These are phyloP conservation scores for Erysiphe neolycopersici DNA, from an alignment of 2,329 filamentous ascomycete species.

Conservation along the genomic window DNA sequence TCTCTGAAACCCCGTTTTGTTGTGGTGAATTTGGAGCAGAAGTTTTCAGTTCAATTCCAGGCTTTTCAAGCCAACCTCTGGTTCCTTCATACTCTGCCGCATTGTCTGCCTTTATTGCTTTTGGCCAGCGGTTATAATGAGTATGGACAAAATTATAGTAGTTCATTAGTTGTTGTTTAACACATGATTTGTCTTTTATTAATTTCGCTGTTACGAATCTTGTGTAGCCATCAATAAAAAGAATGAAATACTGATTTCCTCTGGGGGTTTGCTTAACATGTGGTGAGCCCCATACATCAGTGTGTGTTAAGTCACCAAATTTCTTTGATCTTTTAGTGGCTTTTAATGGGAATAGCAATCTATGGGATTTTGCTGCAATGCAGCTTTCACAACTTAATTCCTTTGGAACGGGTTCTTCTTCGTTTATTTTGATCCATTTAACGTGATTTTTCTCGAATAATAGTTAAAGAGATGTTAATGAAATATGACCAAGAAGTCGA, in stretches of 20 bases:
- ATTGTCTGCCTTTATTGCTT: too few relatives aligned
- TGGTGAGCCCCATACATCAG: background rate
- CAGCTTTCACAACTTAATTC: background rate
- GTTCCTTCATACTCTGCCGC: too few relatives aligned
- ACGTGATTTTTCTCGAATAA: background rate
- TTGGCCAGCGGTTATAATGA: too few relatives aligned
- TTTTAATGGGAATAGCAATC: background rate
- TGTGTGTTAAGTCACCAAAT: background rate
- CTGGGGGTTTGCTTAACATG: background rate
- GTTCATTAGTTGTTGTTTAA: background rate
- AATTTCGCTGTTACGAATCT: background rate
- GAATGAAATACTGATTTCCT: background rate
- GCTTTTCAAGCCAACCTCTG: too few relatives aligned
- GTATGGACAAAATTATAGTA: too few relatives aligned
- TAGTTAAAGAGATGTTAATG: background rate
- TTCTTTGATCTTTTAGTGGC: background rate
- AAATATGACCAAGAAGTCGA: background rate
- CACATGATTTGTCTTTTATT: background rate
- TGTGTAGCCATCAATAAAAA: background rate
- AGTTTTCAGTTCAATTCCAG: too few relatives aligned
- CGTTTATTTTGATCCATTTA: background rate
- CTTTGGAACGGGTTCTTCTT: background rate
- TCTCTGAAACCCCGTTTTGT: too few relatives aligned
- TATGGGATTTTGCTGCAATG: background rate
- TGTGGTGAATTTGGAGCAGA: too few relatives aligned